Conservation (phyloP, 495 filamentous ascomycete genomes). For the Penicillium egyptiacum region DNA sequence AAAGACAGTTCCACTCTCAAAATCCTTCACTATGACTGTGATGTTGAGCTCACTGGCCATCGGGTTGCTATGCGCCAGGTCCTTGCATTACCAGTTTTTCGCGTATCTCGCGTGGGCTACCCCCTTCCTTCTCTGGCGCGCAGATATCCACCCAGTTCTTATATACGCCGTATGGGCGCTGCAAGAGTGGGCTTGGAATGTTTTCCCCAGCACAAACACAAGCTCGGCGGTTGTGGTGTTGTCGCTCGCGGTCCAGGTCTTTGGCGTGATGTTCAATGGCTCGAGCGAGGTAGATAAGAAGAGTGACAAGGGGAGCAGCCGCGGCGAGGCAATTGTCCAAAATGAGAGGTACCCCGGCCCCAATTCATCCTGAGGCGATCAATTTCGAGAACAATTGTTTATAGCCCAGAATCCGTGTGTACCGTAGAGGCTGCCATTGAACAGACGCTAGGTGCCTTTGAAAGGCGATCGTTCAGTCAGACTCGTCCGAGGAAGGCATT, state of each 20-base stretch:
- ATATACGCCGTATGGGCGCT: constrained; percentile 73
- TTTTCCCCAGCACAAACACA: constrained; percentile 81
- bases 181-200: constrained; percentile 97
- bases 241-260: constrained; percentile 64
- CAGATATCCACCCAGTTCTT: constrained; percentile 68
- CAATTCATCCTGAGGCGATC: constrained; percentile 6
- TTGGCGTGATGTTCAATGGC: constrained; percentile 36
- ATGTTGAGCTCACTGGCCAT: constrained; percentile 78
- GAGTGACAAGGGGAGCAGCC: constrained; percentile 10
- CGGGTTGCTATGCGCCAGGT: constrained; percentile 87
- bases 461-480: constrained; percentile 32
- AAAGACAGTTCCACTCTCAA: constrained; percentile 60
- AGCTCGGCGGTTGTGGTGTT: constrained; percentile 80
- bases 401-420: neutral
- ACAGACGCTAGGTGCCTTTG: neutral
- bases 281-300: constrained; percentile 20
- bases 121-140: constrained; percentile 86
- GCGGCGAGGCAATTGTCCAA: constrained; percentile 25
- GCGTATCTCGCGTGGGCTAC: constrained; percentile 89
- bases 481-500: constrained; percentile 74
- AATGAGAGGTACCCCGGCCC: constrained; percentile 10
- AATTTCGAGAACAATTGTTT: neutral
- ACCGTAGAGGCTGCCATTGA: neutral
- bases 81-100: constrained; percentile 97
- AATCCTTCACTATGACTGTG: constrained; percentile 72